Conservation (phyloP, 2,329 filamentous ascomycete genomes). For the Pseudocercospora eumusae region DNA sequence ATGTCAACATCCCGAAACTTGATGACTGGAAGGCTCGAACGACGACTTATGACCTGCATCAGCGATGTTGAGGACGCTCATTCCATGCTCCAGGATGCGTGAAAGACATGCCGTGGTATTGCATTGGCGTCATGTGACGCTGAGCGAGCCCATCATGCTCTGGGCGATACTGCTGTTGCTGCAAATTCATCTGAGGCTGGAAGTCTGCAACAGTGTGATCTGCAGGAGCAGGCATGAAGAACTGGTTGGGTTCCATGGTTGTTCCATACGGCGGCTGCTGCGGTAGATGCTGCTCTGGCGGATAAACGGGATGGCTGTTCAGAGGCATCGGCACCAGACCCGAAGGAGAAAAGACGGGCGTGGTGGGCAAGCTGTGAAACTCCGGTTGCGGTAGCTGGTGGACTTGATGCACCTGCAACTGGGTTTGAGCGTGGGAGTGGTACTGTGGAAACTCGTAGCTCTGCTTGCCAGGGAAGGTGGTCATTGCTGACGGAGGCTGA, state of each 20-base stretch:
- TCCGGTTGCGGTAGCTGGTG: slow-evolving; percentile 29
- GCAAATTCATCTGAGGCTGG: slow-evolving; percentile 17
- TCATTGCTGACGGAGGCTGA: slow-evolving; percentile 5
- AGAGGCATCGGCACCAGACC: slow-evolving; percentile 20
- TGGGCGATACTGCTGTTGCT: slow-evolving; percentile 13
- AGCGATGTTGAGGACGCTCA: slow-evolving; percentile 1
- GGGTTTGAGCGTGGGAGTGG: slow-evolving; percentile 14
- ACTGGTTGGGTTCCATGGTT: slow-evolving; percentile 18
- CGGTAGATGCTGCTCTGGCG: slow-evolving; percentile 3
- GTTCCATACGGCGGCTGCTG: slow-evolving; percentile 4
- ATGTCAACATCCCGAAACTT: neutral
- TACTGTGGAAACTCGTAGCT: slow-evolving; percentile 23
- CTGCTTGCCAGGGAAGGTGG: slow-evolving; percentile 21
- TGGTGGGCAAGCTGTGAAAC: slow-evolving; percentile 27
- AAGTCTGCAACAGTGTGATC: slow-evolving; percentile 19
- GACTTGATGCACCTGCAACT: slow-evolving; percentile 25
- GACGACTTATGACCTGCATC: neutral
- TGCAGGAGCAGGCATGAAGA: slow-evolving; percentile 23
- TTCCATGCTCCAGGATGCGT: slow-evolving; percentile 15
- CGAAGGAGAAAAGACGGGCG: slow-evolving; percentile 24
- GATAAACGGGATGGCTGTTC: slow-evolving; percentile 13
- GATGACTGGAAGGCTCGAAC: neutral
- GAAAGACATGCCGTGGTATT: slow-evolving; percentile 16
- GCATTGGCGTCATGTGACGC: slow-evolving; percentile 20
- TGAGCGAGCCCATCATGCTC: slow-evolving; percentile 15